Evolutionary conservation across 2,329 filamentous ascomycete genomes (phyloP).

Genomic region (Monilinia laxa): DNA sequence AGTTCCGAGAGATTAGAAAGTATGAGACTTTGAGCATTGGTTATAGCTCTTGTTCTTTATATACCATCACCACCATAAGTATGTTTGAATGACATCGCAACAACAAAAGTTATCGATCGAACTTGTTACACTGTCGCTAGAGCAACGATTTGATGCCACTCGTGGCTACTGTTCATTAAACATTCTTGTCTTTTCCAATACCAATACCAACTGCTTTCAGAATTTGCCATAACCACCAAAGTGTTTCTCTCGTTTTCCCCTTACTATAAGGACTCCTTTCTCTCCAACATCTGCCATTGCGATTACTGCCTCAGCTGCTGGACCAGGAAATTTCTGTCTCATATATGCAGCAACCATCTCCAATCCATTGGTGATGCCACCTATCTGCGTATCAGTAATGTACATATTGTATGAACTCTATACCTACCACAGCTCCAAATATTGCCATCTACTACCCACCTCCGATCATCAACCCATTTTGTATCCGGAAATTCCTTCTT

Average conservation of each 20-base stretch:
- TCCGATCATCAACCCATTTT: slow-evolving; percentile 48
- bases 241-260: slow-evolving; percentile 40
- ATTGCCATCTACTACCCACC: slow-evolving; percentile 55
- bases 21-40: neutral
- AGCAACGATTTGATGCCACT: neutral
- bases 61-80: neutral
- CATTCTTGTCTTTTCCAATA: slow-evolving; percentile 27
- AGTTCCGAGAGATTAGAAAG: neutral
- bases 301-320: slow-evolving; percentile 46
- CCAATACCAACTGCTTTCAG: slow-evolving; percentile 42
- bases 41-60: neutral
- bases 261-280: slow-evolving; percentile 47
- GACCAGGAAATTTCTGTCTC: slow-evolving; percentile 47
- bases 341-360: slow-evolving; percentile 55
- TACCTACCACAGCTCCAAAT: slow-evolving; percentile 52
- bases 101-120: neutral
- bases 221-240: slow-evolving; percentile 44
- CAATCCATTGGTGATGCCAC: slow-evolving; percentile 56
- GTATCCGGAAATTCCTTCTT: slow-evolving; percentile 43
- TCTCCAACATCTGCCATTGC: slow-evolving; percentile 51
- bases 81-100: neutral
- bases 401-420: neutral
- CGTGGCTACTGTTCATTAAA: neutral
- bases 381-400: slow-evolving; percentile 26
- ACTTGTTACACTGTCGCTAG: neutral